Conservation (phyloP, 192 early-diverging fungal species). For the Backusella luteola region DNA sequence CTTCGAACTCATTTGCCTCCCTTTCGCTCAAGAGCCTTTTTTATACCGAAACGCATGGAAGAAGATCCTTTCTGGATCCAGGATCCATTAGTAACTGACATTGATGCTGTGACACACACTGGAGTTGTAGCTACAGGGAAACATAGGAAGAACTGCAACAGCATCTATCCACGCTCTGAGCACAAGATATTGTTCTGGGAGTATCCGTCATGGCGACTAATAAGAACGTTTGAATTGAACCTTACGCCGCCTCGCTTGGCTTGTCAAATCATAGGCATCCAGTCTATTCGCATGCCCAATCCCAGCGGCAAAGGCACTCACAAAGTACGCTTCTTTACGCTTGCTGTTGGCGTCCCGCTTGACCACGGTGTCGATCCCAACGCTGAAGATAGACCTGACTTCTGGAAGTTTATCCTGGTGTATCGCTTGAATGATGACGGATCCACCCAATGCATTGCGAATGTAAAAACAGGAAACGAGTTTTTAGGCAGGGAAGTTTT, state of each 20-base stretch:
- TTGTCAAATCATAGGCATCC: slow-evolving; percentile 34
- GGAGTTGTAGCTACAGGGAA: slow-evolving; percentile 36
- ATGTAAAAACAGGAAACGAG: neutral
- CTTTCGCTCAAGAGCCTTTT: slow-evolving; percentile 10
- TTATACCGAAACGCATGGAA: neutral
- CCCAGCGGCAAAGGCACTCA: neutral
- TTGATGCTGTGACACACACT: slow-evolving; percentile 20
- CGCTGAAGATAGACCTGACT: neutral
- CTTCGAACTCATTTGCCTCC: slow-evolving; percentile 2
- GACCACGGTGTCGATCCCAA: slow-evolving; percentile 12
- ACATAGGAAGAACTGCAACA: slow-evolving; percentile 16
- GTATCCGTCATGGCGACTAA: slow-evolving; percentile 32
- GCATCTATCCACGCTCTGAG: slow-evolving; percentile 13
- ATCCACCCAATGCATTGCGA: slow-evolving; percentile 10
- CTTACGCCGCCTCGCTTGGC: slow-evolving; percentile 25
- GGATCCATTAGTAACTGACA: slow-evolving; percentile 35
- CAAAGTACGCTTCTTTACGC: slow-evolving; percentile 25
- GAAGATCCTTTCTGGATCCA: slow-evolving; percentile 29
- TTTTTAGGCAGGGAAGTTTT: slow-evolving; percentile 24
- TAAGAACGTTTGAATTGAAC: slow-evolving; percentile 28
- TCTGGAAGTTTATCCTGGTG: neutral
- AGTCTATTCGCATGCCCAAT: slow-evolving; percentile 12
- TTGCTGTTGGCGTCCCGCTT: slow-evolving; percentile 27
- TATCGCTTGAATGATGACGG: slow-evolving; percentile 15
- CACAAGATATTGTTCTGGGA: slow-evolving; percentile 38